Base-by-base conservation (phyloP, 176 grass and related monocot genomes). In the Bromus sterilis region DNA sequence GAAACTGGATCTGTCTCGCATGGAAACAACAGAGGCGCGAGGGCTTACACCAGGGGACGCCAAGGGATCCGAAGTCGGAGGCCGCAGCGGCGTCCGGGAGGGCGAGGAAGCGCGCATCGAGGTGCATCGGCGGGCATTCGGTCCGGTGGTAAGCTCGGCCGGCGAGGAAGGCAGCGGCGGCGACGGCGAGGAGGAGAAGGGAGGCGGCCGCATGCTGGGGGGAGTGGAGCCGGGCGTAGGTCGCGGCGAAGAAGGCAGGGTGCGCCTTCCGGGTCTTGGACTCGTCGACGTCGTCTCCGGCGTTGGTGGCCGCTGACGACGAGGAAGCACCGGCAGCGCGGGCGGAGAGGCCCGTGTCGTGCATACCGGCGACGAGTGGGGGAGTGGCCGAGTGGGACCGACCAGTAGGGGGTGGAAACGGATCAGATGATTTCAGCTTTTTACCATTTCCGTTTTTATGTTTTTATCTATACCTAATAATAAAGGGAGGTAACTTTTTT, bases 1-100 rank as follows among this genome's bases (percentile, higher is more conserved):
- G n/a, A n/a, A n/a, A n/a, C n/a, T n/a, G n/a, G n/a, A n/a, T n/a
- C n/a, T n/a, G n/a, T n/a, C n/a, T n/a, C n/a, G n/a, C n/a, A n/a
- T n/a, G n/a, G n/a, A n/a, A n/a, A n/a, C n/a, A n/a, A n/a, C n/a
- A n/a, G n/a, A n/a, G n/a, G n/a, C n/a, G n/a, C n/a, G n/a, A n/a
- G n/a, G n/a, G n/a, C n/a, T n/a, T n/a, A n/a, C n/a, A 97, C 92
- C 88, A 91, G 16, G 95, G 95, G 26, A 94, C 95, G 59, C 95
- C 95, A 82, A 97, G 89, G 64, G 86, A 87, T 18, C 92, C 95
- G 26, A 97, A 97, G 42, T 97, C 95, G 26, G 92, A 91, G 67
- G 95, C 90, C 7, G 74, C 78, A 35, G 89, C 79, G 57, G 77
- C 86, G 37, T 80, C 75, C 21, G 25, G 76, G 71, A 24, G 86